These are phyloP conservation scores for Beta macrorhiza DNA, from an alignment of 179 eudicot genomes.

Conservation along the genomic window DNA sequence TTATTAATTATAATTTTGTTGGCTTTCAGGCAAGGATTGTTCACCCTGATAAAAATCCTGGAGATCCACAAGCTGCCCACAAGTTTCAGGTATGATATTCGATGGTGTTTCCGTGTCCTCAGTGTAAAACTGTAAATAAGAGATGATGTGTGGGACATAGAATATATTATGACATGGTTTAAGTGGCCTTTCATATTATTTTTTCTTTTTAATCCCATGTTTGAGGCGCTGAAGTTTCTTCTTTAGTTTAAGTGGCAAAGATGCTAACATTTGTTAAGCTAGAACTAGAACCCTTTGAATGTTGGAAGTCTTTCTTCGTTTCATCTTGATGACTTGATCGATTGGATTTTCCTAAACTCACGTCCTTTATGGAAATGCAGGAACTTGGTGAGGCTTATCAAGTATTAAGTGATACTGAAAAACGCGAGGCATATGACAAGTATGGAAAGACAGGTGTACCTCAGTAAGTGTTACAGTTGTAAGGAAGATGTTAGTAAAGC, in stretches of 20 bases:
- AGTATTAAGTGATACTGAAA: slow-evolving; percentile 74
- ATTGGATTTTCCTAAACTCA: neutral
- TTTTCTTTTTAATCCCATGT: neutral
- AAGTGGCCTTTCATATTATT: neutral
- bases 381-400: slow-evolving; percentile 98
- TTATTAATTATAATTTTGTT: slow-evolving; percentile 10
- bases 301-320: slow-evolving; percentile 8
- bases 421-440: slow-evolving; percentile 84
- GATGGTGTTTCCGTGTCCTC: slow-evolving; percentile 6
- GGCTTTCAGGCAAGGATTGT: slow-evolving; percentile 71
- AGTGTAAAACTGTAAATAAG: neutral
- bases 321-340: neutral
- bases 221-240: neutral
- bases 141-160: neutral
- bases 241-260: neutral
- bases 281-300: neutral
- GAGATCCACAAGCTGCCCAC: slow-evolving; percentile 78
- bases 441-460: slow-evolving; percentile 69
- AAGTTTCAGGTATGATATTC: slow-evolving; percentile 65
- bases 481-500: neutral
- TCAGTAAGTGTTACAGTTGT: slow-evolving; percentile 52
- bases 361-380: slow-evolving; percentile 36
- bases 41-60: slow-evolving; percentile 96
- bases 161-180: neutral
- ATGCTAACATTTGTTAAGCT: neutral